Conservation (phyloP, 805 yeast genomes). For the Lipomyces kockii region DNA sequence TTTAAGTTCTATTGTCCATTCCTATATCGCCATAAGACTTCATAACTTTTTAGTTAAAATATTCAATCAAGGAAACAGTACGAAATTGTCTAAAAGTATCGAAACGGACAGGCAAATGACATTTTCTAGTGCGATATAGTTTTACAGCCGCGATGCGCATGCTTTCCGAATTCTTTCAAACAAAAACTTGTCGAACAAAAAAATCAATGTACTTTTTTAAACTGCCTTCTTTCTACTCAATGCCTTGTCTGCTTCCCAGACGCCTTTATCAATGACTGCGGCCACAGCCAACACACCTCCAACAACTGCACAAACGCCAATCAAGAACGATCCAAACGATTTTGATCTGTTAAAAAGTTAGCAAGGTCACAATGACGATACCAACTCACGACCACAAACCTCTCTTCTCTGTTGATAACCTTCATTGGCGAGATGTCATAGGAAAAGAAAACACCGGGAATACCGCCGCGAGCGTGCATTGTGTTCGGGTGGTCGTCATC, state of each 20-base stretch:
- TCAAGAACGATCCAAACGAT: constrained; percentile 79
- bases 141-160: background rate
- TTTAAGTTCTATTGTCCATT: background rate
- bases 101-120: background rate
- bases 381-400: constrained; percentile 26
- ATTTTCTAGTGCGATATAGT: background rate
- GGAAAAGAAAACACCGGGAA: constrained; percentile 84
- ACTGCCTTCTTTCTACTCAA: constrained; percentile 56
- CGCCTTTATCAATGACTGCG: constrained; percentile 81
- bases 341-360: constrained; percentile 50
- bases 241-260: constrained; percentile 85
- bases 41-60: background rate
- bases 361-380: constrained; percentile 9
- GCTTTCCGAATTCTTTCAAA: background rate
- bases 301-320: constrained; percentile 83
- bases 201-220: constrained; percentile 1
- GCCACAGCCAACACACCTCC: constrained; percentile 96
- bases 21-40: background rate
- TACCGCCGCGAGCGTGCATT: constrained; percentile 71
- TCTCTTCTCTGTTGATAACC: constrained; percentile 77
- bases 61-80: background rate
- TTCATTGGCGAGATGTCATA: constrained; percentile 94
- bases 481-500: constrained; percentile 93
- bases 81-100: background rate
- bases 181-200: background rate